Evolutionary conservation across 1,284 basidiomycete genomes (phyloP).

Genomic region (Sporisorium sorghi): DNA sequence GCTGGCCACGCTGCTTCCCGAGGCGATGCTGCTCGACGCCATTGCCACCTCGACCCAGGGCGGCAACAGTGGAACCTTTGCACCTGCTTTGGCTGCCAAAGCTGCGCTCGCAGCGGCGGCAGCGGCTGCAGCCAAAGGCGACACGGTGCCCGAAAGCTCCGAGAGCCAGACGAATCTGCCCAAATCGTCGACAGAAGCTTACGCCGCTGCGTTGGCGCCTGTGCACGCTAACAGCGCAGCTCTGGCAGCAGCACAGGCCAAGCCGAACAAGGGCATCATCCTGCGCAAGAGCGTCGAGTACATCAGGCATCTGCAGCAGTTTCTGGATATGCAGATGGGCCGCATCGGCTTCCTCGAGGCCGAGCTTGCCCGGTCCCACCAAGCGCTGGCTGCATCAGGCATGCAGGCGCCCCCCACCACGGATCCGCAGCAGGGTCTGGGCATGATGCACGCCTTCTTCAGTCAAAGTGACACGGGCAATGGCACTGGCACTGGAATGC

Average conservation of each 20-base stretch:
- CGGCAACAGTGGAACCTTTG: conserved; percentile 57
- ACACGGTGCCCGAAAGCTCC: conserved; percentile 12
- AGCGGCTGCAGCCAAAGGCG: conserved; percentile 42
- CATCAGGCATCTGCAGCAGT: conserved; percentile 65
- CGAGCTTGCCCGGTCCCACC: conserved; percentile 51
- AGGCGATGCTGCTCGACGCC: conserved; percentile 70
- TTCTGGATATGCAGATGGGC: conserved; percentile 62
- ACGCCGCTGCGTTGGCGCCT: conserved; percentile 57
- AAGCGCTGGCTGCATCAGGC: conserved; percentile 44
- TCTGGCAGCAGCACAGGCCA: conserved; percentile 62
- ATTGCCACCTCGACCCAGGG: conserved; percentile 62
- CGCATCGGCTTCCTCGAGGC: conserved; percentile 59
- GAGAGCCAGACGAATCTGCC: conserved; percentile 27
- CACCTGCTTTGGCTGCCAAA: conserved; percentile 51
- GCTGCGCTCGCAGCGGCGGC: conserved; percentile 47
- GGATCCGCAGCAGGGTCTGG: conserved; percentile 46
- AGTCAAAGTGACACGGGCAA: conserved; percentile 19
- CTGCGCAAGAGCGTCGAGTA: conserved; percentile 67
- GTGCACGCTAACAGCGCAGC: conserved; percentile 58
- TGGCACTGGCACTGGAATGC: conserved; percentile 7
- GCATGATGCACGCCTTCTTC: conserved; percentile 52
- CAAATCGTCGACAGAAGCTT: conserved; percentile 49
- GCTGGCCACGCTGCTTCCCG: conserved; percentile 86
- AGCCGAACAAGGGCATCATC: conserved; percentile 69
- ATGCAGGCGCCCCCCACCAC: conserved; percentile 49